These are phyloP conservation scores for Gossypium laxum DNA, from an alignment of 441 rosid species.

Conservation along the genomic window DNA sequence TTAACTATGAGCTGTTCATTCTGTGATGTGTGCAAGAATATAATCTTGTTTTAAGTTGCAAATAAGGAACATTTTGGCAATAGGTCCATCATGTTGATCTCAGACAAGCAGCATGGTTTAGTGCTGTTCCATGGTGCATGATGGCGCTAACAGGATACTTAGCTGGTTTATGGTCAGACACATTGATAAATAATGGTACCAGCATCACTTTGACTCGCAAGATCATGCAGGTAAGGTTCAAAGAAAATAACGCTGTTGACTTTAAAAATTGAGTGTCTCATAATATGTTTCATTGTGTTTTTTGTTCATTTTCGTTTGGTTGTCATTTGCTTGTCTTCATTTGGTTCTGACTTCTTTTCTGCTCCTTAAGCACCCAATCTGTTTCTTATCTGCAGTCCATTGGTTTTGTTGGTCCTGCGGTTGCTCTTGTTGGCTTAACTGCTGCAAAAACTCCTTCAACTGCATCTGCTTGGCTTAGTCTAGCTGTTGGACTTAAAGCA, in stretches of 20 bases:
- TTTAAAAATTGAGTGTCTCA: not conserved
- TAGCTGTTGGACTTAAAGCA: constrained; percentile 80
- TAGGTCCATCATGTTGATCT: constrained; percentile 85
- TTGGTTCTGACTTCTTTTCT: not conserved
- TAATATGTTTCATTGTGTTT: not conserved
- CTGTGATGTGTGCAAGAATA: not conserved
- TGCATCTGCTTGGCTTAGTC: constrained; percentile 88
- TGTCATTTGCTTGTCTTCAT: not conserved
- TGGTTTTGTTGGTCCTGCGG: constrained; percentile 75
- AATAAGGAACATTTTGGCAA: constrained; percentile 11
- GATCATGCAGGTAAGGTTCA: constrained; percentile 67
- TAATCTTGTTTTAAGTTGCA: constrained; percentile 14
- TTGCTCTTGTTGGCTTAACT: constrained; percentile 68
- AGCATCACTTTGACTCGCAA: constrained; percentile 75
- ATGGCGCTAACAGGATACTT: constrained; percentile 83
- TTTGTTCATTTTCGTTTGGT: not conserved
- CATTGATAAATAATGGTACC: constrained; percentile 53
- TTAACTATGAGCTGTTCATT: constrained; percentile 4
- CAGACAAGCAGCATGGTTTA: constrained; percentile 92
- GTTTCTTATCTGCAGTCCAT: constrained; percentile 52
- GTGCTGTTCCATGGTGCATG: constrained; percentile 86
- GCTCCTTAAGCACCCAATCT: constrained; percentile 3
- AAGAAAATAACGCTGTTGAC: not conserved
- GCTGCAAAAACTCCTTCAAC: constrained; percentile 54
- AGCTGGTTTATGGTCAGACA: constrained; percentile 75